phyloP scores from a whole-genome alignment of 139 green algal genomes.

The Closterium sp. region DNA sequence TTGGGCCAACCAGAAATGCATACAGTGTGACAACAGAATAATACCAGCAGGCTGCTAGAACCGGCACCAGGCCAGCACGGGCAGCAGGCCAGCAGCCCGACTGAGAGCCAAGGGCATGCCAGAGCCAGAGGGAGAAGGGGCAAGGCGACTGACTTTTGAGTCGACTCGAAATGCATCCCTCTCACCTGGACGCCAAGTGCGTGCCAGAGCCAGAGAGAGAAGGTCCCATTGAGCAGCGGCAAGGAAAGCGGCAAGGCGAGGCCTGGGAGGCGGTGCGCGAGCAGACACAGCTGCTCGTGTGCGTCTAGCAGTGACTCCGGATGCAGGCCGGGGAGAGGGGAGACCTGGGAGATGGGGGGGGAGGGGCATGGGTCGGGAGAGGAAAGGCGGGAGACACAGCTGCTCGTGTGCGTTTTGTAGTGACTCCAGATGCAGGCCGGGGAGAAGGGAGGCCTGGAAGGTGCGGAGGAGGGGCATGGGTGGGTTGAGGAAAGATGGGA shows the following conservation, averaged over 20 bases:
- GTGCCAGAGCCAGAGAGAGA: constrained; percentile 60
- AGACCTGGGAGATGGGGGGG: constrained; percentile 38
- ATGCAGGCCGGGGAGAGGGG: constrained; percentile 86
- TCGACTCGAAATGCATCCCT: background rate
- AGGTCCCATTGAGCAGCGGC: constrained; percentile 45
- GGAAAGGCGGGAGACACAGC: constrained; percentile 62
- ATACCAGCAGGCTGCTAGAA: no score
- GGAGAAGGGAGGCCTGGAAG: constrained; percentile 68
- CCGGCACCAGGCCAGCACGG: no score
- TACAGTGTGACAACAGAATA: no score
- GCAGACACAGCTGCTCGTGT: constrained; percentile 65
- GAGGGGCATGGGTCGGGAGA: no score
- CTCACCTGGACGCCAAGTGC: constrained; percentile 12
- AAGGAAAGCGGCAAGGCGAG: background rate
- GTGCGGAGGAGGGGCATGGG: constrained; percentile 48
- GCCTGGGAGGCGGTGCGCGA: constrained; percentile 47
- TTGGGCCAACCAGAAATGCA: background rate
- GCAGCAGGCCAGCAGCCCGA: no score
- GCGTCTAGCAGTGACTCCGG: constrained; percentile 66
- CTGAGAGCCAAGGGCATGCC: background rate
- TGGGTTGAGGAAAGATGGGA: background rate
- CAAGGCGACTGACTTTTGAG: no score
- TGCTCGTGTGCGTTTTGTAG: constrained; percentile 66
- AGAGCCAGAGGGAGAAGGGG: background rate
- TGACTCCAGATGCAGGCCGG: constrained; percentile 79